These are phyloP conservation scores for Talaromyces liani DNA, from an alignment of 495 filamentous ascomycete genomes.

Conservation along the genomic window DNA sequence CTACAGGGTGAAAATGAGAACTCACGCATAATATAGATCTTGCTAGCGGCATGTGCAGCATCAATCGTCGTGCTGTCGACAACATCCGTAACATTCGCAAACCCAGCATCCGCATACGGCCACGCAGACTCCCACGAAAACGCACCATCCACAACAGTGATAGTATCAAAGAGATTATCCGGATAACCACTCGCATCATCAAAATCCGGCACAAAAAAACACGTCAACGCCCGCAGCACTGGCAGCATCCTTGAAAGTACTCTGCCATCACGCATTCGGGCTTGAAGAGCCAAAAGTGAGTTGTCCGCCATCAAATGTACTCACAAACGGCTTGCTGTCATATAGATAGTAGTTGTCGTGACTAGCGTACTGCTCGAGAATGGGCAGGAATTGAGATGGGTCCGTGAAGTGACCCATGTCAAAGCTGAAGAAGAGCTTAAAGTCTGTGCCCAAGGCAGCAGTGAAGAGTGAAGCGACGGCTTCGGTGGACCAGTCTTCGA, in stretches of 20 bases:
- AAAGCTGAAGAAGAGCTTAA: conserved; percentile 25
- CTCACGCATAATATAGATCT: conserved; percentile 27
- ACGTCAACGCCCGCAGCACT: conserved; percentile 11
- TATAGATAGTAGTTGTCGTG: conserved; percentile 2
- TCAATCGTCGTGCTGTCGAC: conserved; percentile 16
- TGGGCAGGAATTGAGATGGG: conserved; percentile 5
- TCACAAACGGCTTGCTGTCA: conserved; percentile 13
- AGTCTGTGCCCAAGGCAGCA: conserved; percentile 12
- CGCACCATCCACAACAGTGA: conserved; percentile 19
- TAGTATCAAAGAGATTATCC: conserved; percentile 2
- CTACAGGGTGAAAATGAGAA: too few species aligned
- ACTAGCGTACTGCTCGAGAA: conserved; percentile 8
- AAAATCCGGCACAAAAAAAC: conserved; percentile 17
- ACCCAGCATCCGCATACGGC: conserved; percentile 15
- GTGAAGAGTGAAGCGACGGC: conserved; percentile 16
- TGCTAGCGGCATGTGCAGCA: conserved; percentile 13
- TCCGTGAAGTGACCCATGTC: conserved; percentile 15
- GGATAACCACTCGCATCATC: conserved; percentile 18
- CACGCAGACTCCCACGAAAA: conserved; percentile 31
- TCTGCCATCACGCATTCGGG: conserved; percentile 7
- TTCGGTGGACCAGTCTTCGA: conserved; percentile 11
- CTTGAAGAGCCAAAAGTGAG: conserved; percentile 5
- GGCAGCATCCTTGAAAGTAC: conserved; percentile 6
- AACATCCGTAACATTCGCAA: conserved; percentile 12
- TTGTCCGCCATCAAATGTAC: conserved; percentile 12